These are phyloP conservation scores for Gossypium lobatum DNA, from an alignment of 441 rosid genomes.

Conservation along the genomic window DNA sequence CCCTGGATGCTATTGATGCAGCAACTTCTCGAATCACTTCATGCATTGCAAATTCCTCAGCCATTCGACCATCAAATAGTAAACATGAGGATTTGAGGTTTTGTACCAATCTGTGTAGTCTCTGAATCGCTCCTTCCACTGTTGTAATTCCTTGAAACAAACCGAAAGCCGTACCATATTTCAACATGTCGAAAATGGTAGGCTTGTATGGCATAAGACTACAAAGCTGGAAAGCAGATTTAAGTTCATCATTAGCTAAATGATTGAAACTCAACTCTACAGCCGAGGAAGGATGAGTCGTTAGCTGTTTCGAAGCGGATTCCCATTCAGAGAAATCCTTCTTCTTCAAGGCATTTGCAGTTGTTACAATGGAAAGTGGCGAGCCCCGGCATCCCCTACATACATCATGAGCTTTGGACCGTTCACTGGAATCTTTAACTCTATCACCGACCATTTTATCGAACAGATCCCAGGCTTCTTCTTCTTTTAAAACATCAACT, in stretches of 20 bases:
- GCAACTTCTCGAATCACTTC: constrained; percentile 27
- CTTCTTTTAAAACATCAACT: constrained; percentile 21
- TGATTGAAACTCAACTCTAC: constrained; percentile 21
- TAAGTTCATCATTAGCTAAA: constrained; percentile 14
- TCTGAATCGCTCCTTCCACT: constrained; percentile 21
- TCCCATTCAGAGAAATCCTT: background rate
- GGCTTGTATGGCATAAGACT: background rate
- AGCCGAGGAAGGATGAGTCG: background rate
- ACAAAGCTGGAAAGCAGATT: constrained; percentile 21
- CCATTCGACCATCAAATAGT: constrained; percentile 12
- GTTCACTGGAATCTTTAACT: constrained; percentile 2
- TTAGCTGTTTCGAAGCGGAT: background rate
- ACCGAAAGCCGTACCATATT: constrained; percentile 23
- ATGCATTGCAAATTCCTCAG: constrained; percentile 19
- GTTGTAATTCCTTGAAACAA: constrained; percentile 9
- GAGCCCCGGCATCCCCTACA: constrained; percentile 26
- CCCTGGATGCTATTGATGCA: constrained; percentile 16
- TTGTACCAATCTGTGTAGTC: constrained; percentile 8
- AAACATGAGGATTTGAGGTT: constrained; percentile 25
- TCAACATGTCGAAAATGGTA: constrained; percentile 14
- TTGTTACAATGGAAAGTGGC: constrained; percentile 26
- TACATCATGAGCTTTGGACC: constrained; percentile 17
- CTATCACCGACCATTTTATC: constrained; percentile 21
- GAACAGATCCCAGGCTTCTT: constrained; percentile 28
- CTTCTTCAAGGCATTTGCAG: constrained; percentile 26